Evolutionary conservation across 495 filamentous ascomycete genomes (phyloP).

Genomic region (Astrocystis sublimbata): DNA sequence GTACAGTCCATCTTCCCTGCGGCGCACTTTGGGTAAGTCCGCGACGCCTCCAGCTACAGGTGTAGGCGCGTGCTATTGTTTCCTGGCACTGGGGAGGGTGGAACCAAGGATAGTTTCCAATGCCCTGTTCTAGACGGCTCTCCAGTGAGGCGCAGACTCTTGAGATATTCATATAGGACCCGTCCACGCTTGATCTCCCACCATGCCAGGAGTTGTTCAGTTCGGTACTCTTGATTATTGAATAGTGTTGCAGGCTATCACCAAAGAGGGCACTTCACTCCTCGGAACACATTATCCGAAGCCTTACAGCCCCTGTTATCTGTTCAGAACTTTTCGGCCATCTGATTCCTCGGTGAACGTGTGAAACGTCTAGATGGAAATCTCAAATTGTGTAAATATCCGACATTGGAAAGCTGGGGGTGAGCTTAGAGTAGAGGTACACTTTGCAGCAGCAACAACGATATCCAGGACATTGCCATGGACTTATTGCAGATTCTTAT

Average conservation of each 20-base stretch:
- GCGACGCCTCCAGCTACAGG: slow-evolving; percentile 5
- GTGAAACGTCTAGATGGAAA: slow-evolving; percentile 1
- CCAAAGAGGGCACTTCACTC: background rate
- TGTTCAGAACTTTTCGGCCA: background rate
- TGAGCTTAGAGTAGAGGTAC: background rate
- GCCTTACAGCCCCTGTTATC: background rate
- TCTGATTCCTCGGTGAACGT: background rate
- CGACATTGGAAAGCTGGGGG: background rate
- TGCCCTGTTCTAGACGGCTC: background rate
- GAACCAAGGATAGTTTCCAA: background rate
- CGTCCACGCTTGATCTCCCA: background rate
- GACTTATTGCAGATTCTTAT: background rate
- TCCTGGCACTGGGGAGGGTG: background rate
- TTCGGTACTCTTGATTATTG: background rate
- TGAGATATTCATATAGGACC: background rate
- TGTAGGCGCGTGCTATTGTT: background rate
- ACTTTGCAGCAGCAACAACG: background rate
- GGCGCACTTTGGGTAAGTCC: background rate
- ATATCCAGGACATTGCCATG: background rate
- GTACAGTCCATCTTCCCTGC: background rate
- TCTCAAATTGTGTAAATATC: background rate
- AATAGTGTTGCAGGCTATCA: background rate
- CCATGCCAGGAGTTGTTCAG: background rate
- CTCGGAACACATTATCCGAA: too few relatives aligned
- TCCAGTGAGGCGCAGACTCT: background rate